Base-by-base conservation (phyloP, 257 asterid species). In the Lavandula angustifolia region DNA sequence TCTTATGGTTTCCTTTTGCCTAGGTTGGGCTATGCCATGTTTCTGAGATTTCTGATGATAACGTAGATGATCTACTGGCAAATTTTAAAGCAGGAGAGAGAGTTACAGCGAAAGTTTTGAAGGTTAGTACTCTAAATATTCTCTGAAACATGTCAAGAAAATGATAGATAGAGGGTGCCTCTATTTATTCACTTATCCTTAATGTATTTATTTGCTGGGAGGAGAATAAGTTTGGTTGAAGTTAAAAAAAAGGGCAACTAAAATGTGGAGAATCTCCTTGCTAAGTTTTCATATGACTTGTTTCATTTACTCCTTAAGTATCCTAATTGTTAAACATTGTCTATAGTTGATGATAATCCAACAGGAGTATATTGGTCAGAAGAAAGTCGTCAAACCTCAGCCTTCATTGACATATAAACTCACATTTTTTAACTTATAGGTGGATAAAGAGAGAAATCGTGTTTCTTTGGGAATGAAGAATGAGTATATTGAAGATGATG, bases 21-120 rank as follows among this genome's bases (percentile, higher is more conserved):
- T 76, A 92, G 97, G 99, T 90, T 55, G 99, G 99, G 54, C 74
- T 94, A 70, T 94, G 99, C 83, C 99, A 94, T 70, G 74, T 90
- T 55, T 94, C 99, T 2, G 95, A 90, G 86, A 81, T 94, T 70
- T 86, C 92, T 75, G 97, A 94, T 78, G 87, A 81, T 60, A 87
- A 59, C 65, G 56, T 80, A 18, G 91, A 82, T 58, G 75, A 77
- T 68, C 68, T 81, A 63, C 89, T 73, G 67, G 41, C 80, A 32
- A 71, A 56, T 60, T 86, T 80, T 74, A 82, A 85, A 71, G 87
- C 87, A 56, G 92, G 96, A 66, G 95, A 94, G 53, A 78, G 60
- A 65, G 94, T 90, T 76, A 84, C 62, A 3, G 89, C 84, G 11
- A 94, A 84, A 82, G 79, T 94, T 75, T 76, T 94, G 80, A 94